Percentiles rank a stretch among this genome's conserved stretches.
phyloP scores from a whole-genome alignment of 805 yeast species.

The Grigorovia transvaalensis region DNA sequence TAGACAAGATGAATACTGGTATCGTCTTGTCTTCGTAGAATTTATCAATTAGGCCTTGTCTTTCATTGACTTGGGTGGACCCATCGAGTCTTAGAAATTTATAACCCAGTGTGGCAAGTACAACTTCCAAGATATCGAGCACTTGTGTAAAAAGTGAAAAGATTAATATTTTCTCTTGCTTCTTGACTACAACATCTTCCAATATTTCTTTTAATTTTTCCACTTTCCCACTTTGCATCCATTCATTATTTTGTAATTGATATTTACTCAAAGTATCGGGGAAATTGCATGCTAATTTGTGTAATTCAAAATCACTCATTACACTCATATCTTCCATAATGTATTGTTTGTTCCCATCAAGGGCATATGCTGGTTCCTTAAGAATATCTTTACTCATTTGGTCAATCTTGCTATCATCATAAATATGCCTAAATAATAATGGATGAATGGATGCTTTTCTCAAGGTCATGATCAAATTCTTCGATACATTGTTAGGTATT shows the following conservation, averaged over 20 bases:
- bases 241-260: conserved; percentile 43
- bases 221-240: conserved; percentile 68
- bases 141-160: conserved; percentile 92
- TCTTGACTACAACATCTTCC: conserved; percentile 38
- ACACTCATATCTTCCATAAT: conserved; percentile 91
- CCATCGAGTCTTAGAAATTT: conserved; percentile 86
- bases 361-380: conserved; percentile 64
- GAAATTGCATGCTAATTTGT: conserved; percentile 61
- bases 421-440: conserved; percentile 60
- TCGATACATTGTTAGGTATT: conserved; percentile 16
- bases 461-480: conserved; percentile 75
- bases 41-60: conserved; percentile 85
- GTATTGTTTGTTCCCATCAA: conserved; percentile 62
- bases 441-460: conserved; percentile 94
- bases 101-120: conserved; percentile 51
- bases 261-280: conserved; percentile 50
- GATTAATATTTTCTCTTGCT: conserved; percentile 59
- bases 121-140: conserved; percentile 75
- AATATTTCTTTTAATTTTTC: conserved; percentile 45
- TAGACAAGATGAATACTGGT: conserved; percentile 79
- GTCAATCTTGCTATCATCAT: conserved; percentile 42
- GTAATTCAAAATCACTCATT: conserved; percentile 86
- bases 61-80: conserved; percentile 80
- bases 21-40: conserved; percentile 74
- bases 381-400: conserved; percentile 71